Evolutionary conservation across 2,329 filamentous ascomycete species (phyloP).

Genomic region (Chrysoporthe cubensis): DNA sequence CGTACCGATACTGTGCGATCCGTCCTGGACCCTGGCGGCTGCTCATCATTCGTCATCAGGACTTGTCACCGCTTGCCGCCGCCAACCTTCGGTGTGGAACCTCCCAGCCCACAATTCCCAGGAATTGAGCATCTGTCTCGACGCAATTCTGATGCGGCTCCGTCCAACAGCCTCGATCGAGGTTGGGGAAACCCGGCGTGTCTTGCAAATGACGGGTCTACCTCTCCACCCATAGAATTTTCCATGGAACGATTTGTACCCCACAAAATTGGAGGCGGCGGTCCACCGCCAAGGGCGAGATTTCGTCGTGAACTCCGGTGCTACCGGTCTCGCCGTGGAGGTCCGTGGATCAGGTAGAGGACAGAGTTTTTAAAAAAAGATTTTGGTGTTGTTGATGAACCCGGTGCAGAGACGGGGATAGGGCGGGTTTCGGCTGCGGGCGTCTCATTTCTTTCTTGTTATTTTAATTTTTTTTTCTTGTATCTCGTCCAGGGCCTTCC

Average conservation of each 20-base stretch:
- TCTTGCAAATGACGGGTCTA: constrained; percentile 16
- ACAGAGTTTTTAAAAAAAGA: neutral
- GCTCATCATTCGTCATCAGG: constrained; percentile 2
- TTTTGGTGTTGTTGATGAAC: neutral
- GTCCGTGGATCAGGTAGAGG: neutral
- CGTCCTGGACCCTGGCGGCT: neutral
- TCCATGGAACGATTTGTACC: constrained; percentile 28
- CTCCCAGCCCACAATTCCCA: constrained; percentile 6
- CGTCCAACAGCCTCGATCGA: neutral
- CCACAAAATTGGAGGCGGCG: constrained; percentile 15
- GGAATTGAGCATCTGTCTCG: neutral
- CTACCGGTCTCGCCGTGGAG: constrained; percentile 12
- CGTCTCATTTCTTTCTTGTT: constrained; percentile 3
- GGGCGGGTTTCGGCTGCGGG: neutral
- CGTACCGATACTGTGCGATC: neutral
- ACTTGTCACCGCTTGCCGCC: constrained; percentile 5
- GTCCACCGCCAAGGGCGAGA: constrained; percentile 19
- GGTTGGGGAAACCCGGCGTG: constrained; percentile 26
- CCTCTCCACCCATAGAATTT: constrained; percentile 29
- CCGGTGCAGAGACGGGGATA: neutral
- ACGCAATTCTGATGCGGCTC: constrained; percentile 6
- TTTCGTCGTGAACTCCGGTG: constrained; percentile 22
- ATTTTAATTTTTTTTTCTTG: neutral
- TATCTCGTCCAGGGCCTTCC: neutral
- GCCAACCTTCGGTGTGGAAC: constrained; percentile 8